Conservation (phyloP, 176 grass and related monocot species). For the Hordeum vulgare region DNA sequence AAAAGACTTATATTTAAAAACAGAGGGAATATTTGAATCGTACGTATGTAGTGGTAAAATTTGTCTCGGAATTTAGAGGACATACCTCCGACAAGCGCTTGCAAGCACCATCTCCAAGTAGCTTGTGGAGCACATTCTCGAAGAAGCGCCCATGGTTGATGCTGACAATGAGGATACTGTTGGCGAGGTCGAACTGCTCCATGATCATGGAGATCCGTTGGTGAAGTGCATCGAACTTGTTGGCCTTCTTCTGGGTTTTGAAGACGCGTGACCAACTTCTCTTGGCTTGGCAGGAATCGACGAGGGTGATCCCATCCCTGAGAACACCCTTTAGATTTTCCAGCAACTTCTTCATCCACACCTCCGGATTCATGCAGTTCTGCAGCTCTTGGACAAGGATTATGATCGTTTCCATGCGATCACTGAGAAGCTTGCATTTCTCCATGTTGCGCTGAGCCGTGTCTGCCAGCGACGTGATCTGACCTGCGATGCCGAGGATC, state of each 20-base stretch:
- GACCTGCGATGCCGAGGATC: too few species aligned
- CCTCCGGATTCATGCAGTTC: too few species aligned
- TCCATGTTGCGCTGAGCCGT: too few species aligned
- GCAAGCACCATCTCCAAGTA: not conserved
- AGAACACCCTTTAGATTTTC: not conserved
- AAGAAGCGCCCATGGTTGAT: not conserved
- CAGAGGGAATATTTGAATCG: too few species aligned
- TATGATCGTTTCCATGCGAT: too few species aligned
- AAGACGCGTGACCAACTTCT: not conserved
- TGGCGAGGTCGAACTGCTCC: not conserved
- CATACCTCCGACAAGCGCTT: not conserved
- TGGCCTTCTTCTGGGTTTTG: not conserved
- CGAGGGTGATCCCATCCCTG: not conserved
- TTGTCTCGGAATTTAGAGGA: not conserved
- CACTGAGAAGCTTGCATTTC: too few species aligned
- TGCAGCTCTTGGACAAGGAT: too few species aligned
- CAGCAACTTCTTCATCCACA: not conserved
- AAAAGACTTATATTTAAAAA: too few species aligned
- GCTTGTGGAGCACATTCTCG: not conserved
- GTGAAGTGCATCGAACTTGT: not conserved
- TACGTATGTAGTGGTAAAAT: too few species aligned
- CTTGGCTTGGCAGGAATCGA: not conserved
- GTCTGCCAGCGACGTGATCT: too few species aligned
- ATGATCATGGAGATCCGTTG: not conserved
- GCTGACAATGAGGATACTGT: not conserved